Conservation (phyloP, 768 basidiomycete genomes). For the Scleroderma citrinum region DNA sequence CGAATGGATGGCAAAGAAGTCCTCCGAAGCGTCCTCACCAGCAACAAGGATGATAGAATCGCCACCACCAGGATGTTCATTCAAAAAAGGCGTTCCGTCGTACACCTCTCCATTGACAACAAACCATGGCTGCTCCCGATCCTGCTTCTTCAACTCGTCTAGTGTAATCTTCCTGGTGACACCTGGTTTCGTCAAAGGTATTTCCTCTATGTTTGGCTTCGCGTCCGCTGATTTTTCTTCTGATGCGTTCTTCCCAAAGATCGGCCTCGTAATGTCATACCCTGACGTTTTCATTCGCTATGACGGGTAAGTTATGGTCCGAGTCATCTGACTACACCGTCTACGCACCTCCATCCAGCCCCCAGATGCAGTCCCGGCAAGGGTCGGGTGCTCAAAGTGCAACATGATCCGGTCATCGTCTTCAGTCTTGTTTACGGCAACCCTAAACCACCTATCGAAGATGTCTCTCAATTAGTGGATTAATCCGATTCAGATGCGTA, state of each 20-base stretch:
- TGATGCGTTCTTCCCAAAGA: conserved; percentile 22
- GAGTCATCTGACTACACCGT: background rate
- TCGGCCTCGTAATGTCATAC: conserved; percentile 37
- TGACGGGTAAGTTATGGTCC: background rate
- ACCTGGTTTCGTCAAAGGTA: conserved; percentile 41
- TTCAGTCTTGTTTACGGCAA: conserved; percentile 38
- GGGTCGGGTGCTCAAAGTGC: conserved; percentile 55
- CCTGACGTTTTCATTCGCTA: conserved; percentile 43
- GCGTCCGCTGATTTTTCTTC: background rate
- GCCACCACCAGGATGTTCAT: conserved; percentile 54
- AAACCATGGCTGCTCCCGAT: conserved; percentile 41
- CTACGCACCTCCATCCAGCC: conserved; percentile 54
- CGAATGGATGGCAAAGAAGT: conserved; percentile 62
- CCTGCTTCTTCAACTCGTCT: conserved; percentile 38
- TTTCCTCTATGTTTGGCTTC: conserved; percentile 11
- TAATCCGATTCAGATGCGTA: background rate
- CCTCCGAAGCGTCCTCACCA: conserved; percentile 56
- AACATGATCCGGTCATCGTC: conserved; percentile 23
- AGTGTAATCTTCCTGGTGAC: conserved; percentile 39
- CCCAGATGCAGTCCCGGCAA: conserved; percentile 39
- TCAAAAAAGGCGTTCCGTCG: conserved; percentile 44
- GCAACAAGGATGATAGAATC: conserved; percentile 51
- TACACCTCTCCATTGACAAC: conserved; percentile 52
- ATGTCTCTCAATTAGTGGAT: background rate
- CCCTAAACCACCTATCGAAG: conserved; percentile 47